A percentile compares a stretch with the other conserved stretches of the same genome.
phyloP scores from a whole-genome alignment of 768 basidiomycete genomes.

The Termitomyces bulborhizus region DNA sequence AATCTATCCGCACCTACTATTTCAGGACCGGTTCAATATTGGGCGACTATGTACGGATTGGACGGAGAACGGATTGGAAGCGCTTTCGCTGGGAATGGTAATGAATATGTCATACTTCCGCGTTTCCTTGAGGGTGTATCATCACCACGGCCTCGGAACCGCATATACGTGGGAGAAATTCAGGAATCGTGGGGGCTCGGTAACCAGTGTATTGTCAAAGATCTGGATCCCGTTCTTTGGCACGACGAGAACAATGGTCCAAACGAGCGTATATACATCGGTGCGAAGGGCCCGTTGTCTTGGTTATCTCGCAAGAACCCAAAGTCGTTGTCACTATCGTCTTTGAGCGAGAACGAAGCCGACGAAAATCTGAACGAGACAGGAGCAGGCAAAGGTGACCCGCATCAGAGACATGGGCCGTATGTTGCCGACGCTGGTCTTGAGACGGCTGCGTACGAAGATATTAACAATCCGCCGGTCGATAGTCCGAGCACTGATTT shows the following conservation, averaged over 20 bases:
- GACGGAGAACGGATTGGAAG: constrained; percentile 22
- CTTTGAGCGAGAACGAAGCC: constrained; percentile 1
- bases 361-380: not conserved
- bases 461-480: constrained; percentile 8
- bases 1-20: constrained; percentile 6
- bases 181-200: constrained; percentile 26
- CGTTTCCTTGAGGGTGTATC: not conserved
- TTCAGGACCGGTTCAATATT: constrained; percentile 19
- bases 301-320: not conserved
- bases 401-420: constrained; percentile 4
- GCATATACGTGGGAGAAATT: constrained; percentile 23
- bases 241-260: constrained; percentile 6
- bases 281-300: constrained; percentile 8
- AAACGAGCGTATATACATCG: constrained; percentile 12
- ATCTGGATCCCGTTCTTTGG: constrained; percentile 10
- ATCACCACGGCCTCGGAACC: constrained; percentile 1
- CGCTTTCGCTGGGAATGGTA: constrained; percentile 17
- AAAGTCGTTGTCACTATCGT: constrained; percentile 4
- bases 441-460: constrained; percentile 16
- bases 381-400: constrained; percentile 15
- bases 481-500: constrained; percentile 12
- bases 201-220: constrained; percentile 3
- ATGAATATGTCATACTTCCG: constrained; percentile 16
- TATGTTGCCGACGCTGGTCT: constrained; percentile 10
- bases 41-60: constrained; percentile 24